phyloP scores from a whole-genome alignment of 148 eudicot species.

The Chenopodium album region DNA sequence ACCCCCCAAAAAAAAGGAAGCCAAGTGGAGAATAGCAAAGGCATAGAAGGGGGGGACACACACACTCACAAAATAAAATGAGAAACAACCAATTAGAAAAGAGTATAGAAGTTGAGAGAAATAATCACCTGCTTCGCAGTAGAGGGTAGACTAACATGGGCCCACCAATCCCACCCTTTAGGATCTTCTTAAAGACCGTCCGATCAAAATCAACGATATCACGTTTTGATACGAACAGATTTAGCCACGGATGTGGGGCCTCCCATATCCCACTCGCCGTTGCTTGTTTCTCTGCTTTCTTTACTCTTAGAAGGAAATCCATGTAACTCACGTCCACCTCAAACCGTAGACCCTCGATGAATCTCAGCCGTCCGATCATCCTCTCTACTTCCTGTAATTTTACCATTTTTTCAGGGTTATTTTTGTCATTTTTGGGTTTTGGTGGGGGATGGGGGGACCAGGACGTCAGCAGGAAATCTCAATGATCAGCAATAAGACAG shows the following conservation, averaged over 20 bases:
- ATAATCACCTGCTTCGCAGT: constrained; percentile 45
- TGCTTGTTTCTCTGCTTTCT: constrained; percentile 61
- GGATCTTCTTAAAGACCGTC: constrained; percentile 58
- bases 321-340: constrained; percentile 61
- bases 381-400: constrained; percentile 48
- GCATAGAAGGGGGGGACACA: too few species aligned
- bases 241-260: constrained; percentile 92
- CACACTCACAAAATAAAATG: too few species aligned
- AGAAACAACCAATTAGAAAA: too few species aligned
- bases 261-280: constrained; percentile 78
- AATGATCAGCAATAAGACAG: constrained; percentile 35
- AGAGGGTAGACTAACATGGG: constrained; percentile 92
- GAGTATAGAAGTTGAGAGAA: background rate
- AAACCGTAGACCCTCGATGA: constrained; percentile 41
- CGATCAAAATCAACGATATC: constrained; percentile 76
- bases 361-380: constrained; percentile 49
- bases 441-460: constrained; percentile 32
- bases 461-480: constrained; percentile 38
- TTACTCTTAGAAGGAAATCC: constrained; percentile 72
- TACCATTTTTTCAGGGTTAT: background rate
- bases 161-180: constrained; percentile 77
- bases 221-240: constrained; percentile 62
- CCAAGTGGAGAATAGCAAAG: too few species aligned
- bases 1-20: too few species aligned
- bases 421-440: background rate